Evolutionary conservation across 306 rosid species (phyloP), one percentile per base, ranked within the genome.

Genomic region (Datisca glomerata): DNA sequence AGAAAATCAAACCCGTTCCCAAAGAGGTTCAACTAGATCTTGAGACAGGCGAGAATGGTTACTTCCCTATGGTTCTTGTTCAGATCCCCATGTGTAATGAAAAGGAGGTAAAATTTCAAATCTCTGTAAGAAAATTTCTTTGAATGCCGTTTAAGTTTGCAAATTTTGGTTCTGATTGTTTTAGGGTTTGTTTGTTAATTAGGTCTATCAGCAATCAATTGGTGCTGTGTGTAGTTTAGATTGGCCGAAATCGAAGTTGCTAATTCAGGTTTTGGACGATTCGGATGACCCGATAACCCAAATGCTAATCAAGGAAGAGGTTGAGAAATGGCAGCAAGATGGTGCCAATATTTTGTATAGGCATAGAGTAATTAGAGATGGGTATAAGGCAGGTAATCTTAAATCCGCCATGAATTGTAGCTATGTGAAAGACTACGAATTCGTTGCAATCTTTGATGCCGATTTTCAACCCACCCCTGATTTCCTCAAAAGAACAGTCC

Each of bases 71-170:
- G 92, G 94, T 86, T 23, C 75, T 86, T 25, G 85, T 86, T 28
- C 96, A 86, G 82, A 89, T 89, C 70, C 98, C 98, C 65, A 89
- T 84, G 98, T 84, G 95, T 55, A 84, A 84, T 36, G 95, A 86
- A 60, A 81, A 41, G 43, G 94, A 86, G 92, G 96, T 81, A 63
- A 59, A 10, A 7, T 17, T 9, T 18, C 1, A 14, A 16, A 8
- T 1, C 27, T 32, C 17, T 33, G 19, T 27, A 2, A 27, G 1
- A 21, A 15, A 33, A 11, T 28, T 25, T 1, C 3, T 28, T 11
- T n/a, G n/a, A n/a, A n/a, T n/a, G n/a, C n/a, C n/a, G n/a, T n/a
- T n/a, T n/a, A n/a, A n/a, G n/a, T 40, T 31, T 7, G 7, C 8
- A 47, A 48, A 17, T 35, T 59, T 40, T 55, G 28, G 18, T 45